Percentiles rank a stretch among this genome's conserved stretches.
phyloP scores from a whole-genome alignment of 129 eudicot genomes.

The Gnaphalium uliginosum region DNA sequence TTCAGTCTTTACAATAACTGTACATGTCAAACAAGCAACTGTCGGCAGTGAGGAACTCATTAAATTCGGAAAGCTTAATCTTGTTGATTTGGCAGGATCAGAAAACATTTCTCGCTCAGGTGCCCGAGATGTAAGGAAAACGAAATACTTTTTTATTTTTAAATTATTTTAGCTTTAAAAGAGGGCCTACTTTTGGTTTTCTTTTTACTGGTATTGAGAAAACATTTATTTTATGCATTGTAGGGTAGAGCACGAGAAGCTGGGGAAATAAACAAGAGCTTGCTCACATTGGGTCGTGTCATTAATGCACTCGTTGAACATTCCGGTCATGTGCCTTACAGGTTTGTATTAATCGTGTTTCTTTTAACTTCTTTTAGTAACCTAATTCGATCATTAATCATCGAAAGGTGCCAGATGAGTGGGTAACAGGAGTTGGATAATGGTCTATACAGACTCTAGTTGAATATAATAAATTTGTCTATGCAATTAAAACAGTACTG shows the following conservation, averaged over 20 bases:
- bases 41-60: constrained; percentile 78
- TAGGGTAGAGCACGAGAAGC: constrained; percentile 93
- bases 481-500: too few relatives aligned
- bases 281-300: constrained; percentile 84
- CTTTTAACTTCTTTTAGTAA: not conserved
- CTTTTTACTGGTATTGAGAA: constrained; percentile 8
- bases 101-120: constrained; percentile 88
- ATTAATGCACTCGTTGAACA: constrained; percentile 86
- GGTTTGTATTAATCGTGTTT: constrained; percentile 42
- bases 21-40: constrained; percentile 73
- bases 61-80: constrained; percentile 92
- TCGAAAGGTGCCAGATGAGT: not conserved
- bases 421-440: not conserved
- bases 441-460: too few relatives aligned
- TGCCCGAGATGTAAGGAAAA: constrained; percentile 64
- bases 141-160: too few relatives aligned
- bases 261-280: constrained; percentile 89
- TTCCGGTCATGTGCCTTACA: constrained; percentile 76
- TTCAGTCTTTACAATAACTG: constrained; percentile 79
- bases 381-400: not conserved
- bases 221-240: constrained; percentile 14
- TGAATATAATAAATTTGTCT: too few relatives aligned
- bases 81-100: constrained; percentile 92
- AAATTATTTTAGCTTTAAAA: not conserved
- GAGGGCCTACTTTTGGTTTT: not conserved